Conservation (phyloP, 495 filamentous ascomycete species). For the Tuber indicum region DNA sequence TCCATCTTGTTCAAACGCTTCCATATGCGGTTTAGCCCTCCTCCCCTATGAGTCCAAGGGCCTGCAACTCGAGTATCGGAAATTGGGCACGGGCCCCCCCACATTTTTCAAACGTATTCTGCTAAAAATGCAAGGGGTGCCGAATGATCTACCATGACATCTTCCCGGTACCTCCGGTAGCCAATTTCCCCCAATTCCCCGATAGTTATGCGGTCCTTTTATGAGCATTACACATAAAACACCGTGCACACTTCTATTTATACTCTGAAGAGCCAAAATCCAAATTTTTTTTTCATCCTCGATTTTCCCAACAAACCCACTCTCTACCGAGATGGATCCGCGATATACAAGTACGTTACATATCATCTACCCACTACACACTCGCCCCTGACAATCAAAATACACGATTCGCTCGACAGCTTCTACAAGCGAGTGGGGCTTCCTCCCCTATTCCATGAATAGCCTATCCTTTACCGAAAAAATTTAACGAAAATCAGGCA, state of each 20-base stretch:
- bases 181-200: background rate
- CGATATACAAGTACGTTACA: background rate
- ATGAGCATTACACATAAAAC: background rate
- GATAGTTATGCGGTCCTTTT: background rate
- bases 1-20: background rate
- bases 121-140: background rate
- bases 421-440: background rate
- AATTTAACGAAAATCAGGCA: background rate
- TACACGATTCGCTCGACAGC: background rate
- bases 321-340: accelerated
- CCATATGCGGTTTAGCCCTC: background rate
- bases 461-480: background rate
- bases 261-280: background rate
- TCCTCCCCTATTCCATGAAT: background rate
- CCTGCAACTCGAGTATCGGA: background rate
- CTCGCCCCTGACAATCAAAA: background rate
- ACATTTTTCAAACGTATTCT: background rate
- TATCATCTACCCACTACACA: background rate
- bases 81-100: no score
- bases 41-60: background rate
- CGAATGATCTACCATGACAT: background rate
- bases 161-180: background rate
- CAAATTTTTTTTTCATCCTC: background rate
- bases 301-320: background rate
- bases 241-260: background rate